These are phyloP conservation scores for Meripilus lineatus DNA, from an alignment of 1,284 basidiomycete species.

Conservation along the genomic window DNA sequence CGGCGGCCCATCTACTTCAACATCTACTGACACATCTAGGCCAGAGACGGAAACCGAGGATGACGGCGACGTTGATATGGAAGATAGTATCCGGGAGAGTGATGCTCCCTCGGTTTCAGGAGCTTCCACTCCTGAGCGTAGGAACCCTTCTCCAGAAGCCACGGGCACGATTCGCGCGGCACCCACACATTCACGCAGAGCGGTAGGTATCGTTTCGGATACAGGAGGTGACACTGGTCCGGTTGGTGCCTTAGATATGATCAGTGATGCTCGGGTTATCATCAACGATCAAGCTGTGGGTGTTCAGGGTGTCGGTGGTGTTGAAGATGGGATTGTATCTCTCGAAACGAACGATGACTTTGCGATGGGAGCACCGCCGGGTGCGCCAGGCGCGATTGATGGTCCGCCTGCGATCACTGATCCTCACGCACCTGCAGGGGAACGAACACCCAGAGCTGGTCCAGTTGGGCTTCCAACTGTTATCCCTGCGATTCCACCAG, in stretches of 20 bases:
- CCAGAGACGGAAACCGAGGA: constrained; percentile 74
- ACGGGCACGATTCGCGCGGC: constrained; percentile 21
- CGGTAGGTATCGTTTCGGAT: constrained; percentile 63
- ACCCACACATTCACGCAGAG: constrained; percentile 32
- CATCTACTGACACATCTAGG: constrained; percentile 52
- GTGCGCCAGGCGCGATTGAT: constrained; percentile 71
- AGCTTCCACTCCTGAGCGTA: constrained; percentile 35
- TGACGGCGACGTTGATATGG: constrained; percentile 54
- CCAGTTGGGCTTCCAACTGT: constrained; percentile 20
- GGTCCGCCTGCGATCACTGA: constrained; percentile 25
- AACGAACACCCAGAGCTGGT: constrained; percentile 26
- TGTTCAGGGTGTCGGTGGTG: constrained; percentile 48
- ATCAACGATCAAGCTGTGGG: constrained; percentile 50
- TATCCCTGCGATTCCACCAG: constrained; percentile 16
- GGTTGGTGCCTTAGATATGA: constrained; percentile 38
- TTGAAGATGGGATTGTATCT: constrained; percentile 68
- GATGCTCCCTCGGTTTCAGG: constrained; percentile 23
- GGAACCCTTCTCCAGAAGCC: constrained; percentile 31
- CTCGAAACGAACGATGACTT: constrained; percentile 73
- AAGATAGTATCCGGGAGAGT: constrained; percentile 35
- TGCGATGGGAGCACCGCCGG: constrained; percentile 82
- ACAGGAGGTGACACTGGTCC: constrained; percentile 31
- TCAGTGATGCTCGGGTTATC: constrained; percentile 60
- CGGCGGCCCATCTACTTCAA: constrained; percentile 42
- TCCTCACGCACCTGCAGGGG: constrained; percentile 21